These are phyloP conservation scores for Exsudoporus frostii DNA, from an alignment of 768 basidiomycete genomes.

Conservation along the genomic window DNA sequence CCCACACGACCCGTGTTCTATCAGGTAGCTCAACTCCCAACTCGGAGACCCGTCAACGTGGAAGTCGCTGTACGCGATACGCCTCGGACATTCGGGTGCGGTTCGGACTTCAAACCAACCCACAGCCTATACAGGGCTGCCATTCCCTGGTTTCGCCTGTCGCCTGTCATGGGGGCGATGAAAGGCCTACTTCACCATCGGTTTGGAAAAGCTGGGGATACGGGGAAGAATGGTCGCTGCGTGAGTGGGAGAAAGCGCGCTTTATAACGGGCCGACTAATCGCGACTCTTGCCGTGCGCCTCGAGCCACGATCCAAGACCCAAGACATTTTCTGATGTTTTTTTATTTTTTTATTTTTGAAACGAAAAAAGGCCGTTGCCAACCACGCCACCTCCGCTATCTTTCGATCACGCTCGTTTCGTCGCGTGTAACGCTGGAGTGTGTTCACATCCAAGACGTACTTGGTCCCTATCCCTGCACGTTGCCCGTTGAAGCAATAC, in stretches of 20 bases:
- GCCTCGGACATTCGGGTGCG: neutral
- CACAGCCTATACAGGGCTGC: neutral
- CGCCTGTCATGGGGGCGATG: neutral
- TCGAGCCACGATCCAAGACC: too few relatives aligned
- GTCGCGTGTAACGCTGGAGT: neutral
- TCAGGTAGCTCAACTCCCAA: neutral
- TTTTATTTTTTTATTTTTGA: neutral
- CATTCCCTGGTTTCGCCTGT: neutral
- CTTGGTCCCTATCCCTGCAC: neutral
- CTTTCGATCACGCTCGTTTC: neutral
- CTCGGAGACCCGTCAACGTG: neutral
- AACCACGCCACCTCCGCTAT: too few relatives aligned
- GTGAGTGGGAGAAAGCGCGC: neutral
- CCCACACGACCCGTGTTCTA: neutral
- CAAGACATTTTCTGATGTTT: neutral
- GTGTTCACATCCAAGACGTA: neutral
- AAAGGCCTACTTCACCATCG: neutral
- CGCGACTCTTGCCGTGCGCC: neutral
- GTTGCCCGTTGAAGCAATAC: neutral
- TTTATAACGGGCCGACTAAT: neutral
- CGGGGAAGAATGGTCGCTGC: neutral
- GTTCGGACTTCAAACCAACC: conserved; percentile 5
- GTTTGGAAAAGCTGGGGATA: neutral
- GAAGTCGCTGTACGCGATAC: neutral
- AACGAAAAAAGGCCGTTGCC: neutral